Conservation (phyloP, 257 asterid species). For the Echites panduratus region DNA sequence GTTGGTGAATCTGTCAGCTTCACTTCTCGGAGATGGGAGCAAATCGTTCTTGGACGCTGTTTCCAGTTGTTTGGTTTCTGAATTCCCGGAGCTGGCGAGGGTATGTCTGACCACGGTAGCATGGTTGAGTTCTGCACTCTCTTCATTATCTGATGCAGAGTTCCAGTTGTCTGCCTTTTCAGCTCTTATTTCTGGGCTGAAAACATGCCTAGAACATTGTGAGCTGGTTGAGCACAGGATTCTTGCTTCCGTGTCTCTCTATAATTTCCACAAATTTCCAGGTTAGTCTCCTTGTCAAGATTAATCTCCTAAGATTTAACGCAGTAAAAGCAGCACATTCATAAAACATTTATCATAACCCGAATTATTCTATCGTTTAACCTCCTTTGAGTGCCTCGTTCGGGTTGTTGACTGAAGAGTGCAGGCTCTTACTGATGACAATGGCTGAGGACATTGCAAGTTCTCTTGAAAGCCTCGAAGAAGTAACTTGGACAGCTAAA, state of each 20-base stretch:
- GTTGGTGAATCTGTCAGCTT: constrained; percentile 44
- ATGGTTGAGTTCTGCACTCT: constrained; percentile 67
- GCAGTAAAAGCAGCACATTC: neutral
- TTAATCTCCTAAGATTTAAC: neutral
- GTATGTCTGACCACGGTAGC: constrained; percentile 64
- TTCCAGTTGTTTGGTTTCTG: constrained; percentile 51
- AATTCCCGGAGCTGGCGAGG: constrained; percentile 42
- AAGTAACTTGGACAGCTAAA: constrained; percentile 67
- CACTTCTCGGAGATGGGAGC: constrained; percentile 53
- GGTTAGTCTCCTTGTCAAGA: constrained; percentile 30
- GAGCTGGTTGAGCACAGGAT: constrained; percentile 58
- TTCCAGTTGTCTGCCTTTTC: constrained; percentile 51
- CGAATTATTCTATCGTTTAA: too few relatives aligned
- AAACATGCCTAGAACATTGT: constrained; percentile 41
- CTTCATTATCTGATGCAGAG: constrained; percentile 34
- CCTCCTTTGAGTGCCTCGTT: neutral
- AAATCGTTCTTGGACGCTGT: constrained; percentile 50
- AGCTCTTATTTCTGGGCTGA: constrained; percentile 44
- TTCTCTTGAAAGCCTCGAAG: constrained; percentile 37
- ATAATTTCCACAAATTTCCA: constrained; percentile 53
- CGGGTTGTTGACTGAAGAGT: constrained; percentile 30
- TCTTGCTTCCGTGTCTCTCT: constrained; percentile 59
- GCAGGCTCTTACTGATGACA: constrained; percentile 47
- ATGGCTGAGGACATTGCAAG: constrained; percentile 39
- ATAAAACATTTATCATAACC: neutral